phyloP scores from a whole-genome alignment of 2,329 filamentous ascomycete genomes.

The Apiospora marii region DNA sequence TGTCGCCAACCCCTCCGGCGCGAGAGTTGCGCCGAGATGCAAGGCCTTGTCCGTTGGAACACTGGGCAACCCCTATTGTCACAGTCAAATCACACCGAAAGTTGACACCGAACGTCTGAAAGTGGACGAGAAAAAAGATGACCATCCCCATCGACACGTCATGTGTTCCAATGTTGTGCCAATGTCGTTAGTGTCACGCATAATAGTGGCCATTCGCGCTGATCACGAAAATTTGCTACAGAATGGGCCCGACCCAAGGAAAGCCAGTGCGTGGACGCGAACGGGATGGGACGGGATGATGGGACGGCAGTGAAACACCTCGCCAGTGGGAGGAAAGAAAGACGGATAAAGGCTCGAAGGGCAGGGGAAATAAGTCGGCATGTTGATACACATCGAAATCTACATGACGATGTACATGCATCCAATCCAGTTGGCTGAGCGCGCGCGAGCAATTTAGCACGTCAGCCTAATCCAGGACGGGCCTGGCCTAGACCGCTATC shows the following conservation, averaged over 20 bases:
- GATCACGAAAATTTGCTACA: background rate
- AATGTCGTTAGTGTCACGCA: background rate
- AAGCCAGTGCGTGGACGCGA: background rate
- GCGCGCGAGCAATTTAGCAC: background rate
- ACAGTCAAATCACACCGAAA: too few relatives aligned
- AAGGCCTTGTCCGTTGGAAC: too few relatives aligned
- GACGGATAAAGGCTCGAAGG: background rate
- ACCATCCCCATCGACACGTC: background rate
- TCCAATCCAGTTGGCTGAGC: background rate
- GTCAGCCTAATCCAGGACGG: background rate
- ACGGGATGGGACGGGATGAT: background rate
- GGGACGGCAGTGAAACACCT: background rate
- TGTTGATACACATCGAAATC: background rate
- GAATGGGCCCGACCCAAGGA: background rate
- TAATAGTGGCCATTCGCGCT: slow-evolving; percentile 5
- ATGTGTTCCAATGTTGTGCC: background rate
- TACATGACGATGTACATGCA: background rate
- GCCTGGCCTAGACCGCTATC: slow-evolving; percentile 12
- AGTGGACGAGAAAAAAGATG: background rate
- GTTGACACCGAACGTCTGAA: background rate
- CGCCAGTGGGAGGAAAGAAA: background rate
- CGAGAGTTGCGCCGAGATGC: too few relatives aligned
- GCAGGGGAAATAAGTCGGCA: background rate
- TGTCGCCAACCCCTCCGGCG: too few relatives aligned
- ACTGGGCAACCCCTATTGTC: too few relatives aligned